These are phyloP conservation scores for Hirsutella minnesotensis DNA, from an alignment of 2,329 filamentous ascomycete genomes.

Conservation along the genomic window DNA sequence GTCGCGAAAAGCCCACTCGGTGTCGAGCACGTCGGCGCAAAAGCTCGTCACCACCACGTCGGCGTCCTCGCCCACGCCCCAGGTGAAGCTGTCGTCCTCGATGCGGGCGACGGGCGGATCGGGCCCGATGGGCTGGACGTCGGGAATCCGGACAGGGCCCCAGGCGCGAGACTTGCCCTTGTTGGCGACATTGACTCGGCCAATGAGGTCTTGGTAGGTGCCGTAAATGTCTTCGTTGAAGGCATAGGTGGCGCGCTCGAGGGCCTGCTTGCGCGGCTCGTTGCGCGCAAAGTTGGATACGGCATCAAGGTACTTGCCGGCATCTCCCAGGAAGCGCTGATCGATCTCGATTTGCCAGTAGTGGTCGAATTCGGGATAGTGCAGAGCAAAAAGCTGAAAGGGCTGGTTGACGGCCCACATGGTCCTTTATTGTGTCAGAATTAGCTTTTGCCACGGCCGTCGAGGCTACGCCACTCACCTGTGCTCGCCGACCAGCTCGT, in stretches of 20 bases:
- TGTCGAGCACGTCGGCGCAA: slow-evolving; percentile 14
- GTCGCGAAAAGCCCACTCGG: slow-evolving; percentile 18
- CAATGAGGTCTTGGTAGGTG: slow-evolving; percentile 30
- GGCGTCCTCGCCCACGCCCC: slow-evolving; percentile 22
- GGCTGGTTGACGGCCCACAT: slow-evolving; percentile 22
- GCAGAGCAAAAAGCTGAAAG: slow-evolving; percentile 19
- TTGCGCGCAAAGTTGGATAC: slow-evolving; percentile 30
- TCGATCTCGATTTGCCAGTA: slow-evolving; percentile 33
- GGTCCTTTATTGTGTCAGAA: slow-evolving; percentile 9
- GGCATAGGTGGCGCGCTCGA: slow-evolving; percentile 45
- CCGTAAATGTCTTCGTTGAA: slow-evolving; percentile 42
- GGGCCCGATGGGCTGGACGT: slow-evolving; percentile 18
- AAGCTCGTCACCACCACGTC: slow-evolving; percentile 18
- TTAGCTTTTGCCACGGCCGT: not conserved
- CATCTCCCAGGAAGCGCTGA: slow-evolving; percentile 23
- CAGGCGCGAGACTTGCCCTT: slow-evolving; percentile 15
- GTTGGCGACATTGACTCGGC: slow-evolving; percentile 11
- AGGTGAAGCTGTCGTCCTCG: slow-evolving; percentile 14
- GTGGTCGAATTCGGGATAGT: slow-evolving; percentile 22
- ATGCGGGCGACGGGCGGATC: slow-evolving; percentile 12
- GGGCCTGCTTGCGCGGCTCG: slow-evolving; percentile 44
- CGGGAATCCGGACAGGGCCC: slow-evolving; percentile 16
- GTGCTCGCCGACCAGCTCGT: slow-evolving; percentile 46
- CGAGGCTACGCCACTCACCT: slow-evolving; percentile 8
- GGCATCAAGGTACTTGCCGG: slow-evolving; percentile 16